phyloP scores from a whole-genome alignment of 1,284 basidiomycete genomes.

The Trametes versicolor region DNA sequence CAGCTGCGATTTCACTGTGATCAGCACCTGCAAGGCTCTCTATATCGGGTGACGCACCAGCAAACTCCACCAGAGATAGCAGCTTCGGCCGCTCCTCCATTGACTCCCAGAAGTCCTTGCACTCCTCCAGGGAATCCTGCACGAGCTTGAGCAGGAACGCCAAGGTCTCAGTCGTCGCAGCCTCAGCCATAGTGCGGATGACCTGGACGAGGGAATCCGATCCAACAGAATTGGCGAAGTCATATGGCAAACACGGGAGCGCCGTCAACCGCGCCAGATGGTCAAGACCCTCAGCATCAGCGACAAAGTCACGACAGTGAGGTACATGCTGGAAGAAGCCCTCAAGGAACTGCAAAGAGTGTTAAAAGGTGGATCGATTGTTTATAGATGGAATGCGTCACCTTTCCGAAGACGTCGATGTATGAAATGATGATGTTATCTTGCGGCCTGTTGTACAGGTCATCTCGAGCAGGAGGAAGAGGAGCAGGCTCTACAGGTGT shows the following conservation, averaged over 20 bases:
- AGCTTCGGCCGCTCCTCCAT: slow-evolving; percentile 66
- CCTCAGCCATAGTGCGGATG: slow-evolving; percentile 89
- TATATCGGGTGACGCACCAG: slow-evolving; percentile 48
- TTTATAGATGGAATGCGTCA: slow-evolving; percentile 45
- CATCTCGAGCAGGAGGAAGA: slow-evolving; percentile 45
- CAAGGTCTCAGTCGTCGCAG: slow-evolving; percentile 82
- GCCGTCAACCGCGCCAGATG: slow-evolving; percentile 82
- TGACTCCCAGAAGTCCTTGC: slow-evolving; percentile 76
- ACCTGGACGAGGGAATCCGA: slow-evolving; percentile 90
- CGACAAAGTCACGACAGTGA: slow-evolving; percentile 93
- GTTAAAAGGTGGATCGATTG: slow-evolving; percentile 21
- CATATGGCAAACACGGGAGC: slow-evolving; percentile 90
- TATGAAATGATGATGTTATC: slow-evolving; percentile 81
- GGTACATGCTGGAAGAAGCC: slow-evolving; percentile 93
- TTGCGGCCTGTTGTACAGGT: slow-evolving; percentile 58
- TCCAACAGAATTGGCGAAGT: slow-evolving; percentile 85
- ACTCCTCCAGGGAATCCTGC: slow-evolving; percentile 74
- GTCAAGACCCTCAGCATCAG: slow-evolving; percentile 78
- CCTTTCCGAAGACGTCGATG: slow-evolving; percentile 80
- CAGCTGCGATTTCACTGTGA: slow-evolving; percentile 39
- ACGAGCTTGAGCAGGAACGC: slow-evolving; percentile 79
- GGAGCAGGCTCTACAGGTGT: slow-evolving; percentile 17
- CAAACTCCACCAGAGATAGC: slow-evolving; percentile 64
- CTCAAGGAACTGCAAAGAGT: slow-evolving; percentile 78
- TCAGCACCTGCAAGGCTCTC: slow-evolving; percentile 8